phyloP scores from a whole-genome alignment of 495 filamentous ascomycete genomes.

The Talaromyces stipitatus region DNA sequence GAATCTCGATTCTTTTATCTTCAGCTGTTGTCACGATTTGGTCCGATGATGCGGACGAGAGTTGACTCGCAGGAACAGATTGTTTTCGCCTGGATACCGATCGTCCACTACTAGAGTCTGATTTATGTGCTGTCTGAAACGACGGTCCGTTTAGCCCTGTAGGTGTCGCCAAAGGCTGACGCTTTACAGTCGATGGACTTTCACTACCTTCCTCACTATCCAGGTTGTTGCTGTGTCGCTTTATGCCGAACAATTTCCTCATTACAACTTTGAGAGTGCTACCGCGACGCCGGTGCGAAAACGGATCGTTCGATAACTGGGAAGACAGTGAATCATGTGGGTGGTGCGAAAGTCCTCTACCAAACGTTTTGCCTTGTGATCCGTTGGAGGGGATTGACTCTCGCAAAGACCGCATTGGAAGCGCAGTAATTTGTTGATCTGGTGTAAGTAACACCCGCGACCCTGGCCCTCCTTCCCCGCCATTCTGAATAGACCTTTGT shows the following conservation, averaged over 20 bases:
- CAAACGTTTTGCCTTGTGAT: neutral
- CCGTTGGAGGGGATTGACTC: conserved; percentile 1
- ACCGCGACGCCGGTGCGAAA: conserved; percentile 31
- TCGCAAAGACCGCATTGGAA: conserved; percentile 2
- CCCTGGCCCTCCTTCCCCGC: neutral
- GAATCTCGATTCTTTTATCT: neutral
- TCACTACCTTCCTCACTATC: conserved; percentile 21
- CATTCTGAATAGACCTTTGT: conserved; percentile 3
- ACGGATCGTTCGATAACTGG: conserved; percentile 5
- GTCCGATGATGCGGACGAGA: conserved; percentile 18
- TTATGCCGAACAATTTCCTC: conserved; percentile 40
- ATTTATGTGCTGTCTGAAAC: neutral
- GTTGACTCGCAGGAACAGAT: conserved; percentile 12
- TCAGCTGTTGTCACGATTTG: conserved; percentile 11
- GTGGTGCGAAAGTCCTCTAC: neutral
- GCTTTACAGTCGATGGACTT: neutral
- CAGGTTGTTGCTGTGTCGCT: conserved; percentile 30
- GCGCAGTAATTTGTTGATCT: conserved; percentile 2
- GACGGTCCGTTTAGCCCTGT: neutral
- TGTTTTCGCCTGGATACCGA: neutral
- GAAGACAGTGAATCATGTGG: conserved; percentile 5
- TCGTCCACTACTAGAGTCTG: neutral
- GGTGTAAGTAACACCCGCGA: neutral
- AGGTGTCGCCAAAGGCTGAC: neutral
- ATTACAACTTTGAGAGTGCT: conserved; percentile 41